These are phyloP conservation scores for Liquidambar formosana DNA, from an alignment of 164 flowering plant genomes.

Conservation along the genomic window DNA sequence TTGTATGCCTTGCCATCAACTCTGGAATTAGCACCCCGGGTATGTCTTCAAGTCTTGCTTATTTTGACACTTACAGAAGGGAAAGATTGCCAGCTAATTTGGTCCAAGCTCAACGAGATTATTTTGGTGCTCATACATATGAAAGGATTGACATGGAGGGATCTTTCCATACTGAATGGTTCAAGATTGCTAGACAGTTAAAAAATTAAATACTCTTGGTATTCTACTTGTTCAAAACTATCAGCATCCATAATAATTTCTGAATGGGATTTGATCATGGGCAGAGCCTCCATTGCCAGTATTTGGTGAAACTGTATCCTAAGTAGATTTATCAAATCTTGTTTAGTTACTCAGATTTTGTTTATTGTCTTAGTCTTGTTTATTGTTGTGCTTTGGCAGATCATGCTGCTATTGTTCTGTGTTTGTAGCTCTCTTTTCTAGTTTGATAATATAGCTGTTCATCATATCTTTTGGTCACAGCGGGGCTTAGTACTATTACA, in stretches of 20 bases:
- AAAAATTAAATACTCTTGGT: constrained; percentile 15
- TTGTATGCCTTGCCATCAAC: constrained; percentile 64
- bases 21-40: constrained; percentile 73
- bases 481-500: background rate
- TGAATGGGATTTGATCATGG: background rate
- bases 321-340: background rate
- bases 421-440: background rate
- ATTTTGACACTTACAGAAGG: constrained; percentile 71
- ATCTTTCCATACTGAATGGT: constrained; percentile 78
- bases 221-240: constrained; percentile 1
- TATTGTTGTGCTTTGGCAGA: background rate
- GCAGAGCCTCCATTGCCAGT: background rate
- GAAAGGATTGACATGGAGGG: constrained; percentile 65
- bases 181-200: constrained; percentile 51
- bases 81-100: constrained; percentile 68
- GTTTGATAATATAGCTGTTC: background rate
- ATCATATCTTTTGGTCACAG: background rate
- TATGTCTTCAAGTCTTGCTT: constrained; percentile 75
- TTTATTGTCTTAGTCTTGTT: background rate
- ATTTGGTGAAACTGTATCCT: background rate
- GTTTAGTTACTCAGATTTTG: background rate
- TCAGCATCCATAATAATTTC: constrained; percentile 12
- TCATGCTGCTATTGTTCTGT: background rate
- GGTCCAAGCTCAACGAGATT: constrained; percentile 78
- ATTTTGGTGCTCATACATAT: constrained; percentile 80